Base-by-base conservation (phyloP, 2,329 filamentous ascomycete species). In the Venturia asperata region DNA sequence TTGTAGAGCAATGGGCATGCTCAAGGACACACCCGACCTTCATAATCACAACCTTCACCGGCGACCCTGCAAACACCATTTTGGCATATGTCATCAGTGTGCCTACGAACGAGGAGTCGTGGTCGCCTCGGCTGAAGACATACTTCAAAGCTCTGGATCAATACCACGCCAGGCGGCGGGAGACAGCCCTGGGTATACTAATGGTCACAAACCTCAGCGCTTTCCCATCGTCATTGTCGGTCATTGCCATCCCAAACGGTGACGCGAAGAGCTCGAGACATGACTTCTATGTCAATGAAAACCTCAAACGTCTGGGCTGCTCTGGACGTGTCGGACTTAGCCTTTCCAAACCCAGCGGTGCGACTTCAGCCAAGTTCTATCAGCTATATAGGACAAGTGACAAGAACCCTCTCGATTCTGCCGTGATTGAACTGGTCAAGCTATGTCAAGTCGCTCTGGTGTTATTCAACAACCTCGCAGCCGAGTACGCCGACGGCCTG, bases 1-100 rank as follows among this genome's bases (percentile, higher is more conserved):
- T 97, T 19, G 91, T 97, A 69, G 94, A 97, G 75, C 94, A 99
- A 81, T 99, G 94, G 94, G 91, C 91, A 6, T 97, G 92, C 76
- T 97, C 93, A 15, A 86, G 94, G 63, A 84, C 87, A 65, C 91
- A 95, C 68, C 93, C 93, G 0, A 97, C 93, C 19, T 90, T 96
- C 68, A 85, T 96, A 62, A 95, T 97, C 69, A 90, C 89, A 52
- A 96, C 92, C 3, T 97, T 94, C 73, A 97, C 93, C 0, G 94
- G 93, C 64, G 92, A 97, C 71, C 82, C 85, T 42, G 86, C 86
- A 42, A 89, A 96, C 74, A 84, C 82, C 0, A 86, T 96, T n/a
- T 77, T 88, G 10, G 92, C 91, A 5, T 87, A 89, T 3, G 87
- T 97, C 11, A 79, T 97, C 58, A 87, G 87, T 62, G 88, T 97